Percentiles rank a stretch among this genome's conserved stretches.
phyloP scores from a whole-genome alignment of 139 green algal genomes.

The Ostreobium quekettii region DNA sequence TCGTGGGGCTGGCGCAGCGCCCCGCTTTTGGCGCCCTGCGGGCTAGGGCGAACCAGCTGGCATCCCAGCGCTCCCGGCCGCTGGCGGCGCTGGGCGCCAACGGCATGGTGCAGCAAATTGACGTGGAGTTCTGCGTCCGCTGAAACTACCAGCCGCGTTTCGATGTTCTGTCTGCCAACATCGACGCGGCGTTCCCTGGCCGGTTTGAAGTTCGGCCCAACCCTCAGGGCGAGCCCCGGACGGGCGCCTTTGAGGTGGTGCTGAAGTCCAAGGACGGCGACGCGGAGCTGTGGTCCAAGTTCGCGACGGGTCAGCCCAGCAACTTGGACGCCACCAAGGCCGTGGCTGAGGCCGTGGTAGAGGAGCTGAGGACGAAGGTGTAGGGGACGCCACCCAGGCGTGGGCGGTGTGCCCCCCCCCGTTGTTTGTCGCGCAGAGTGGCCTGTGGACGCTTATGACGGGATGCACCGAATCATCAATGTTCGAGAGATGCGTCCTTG shows the following conservation, averaged over 20 bases:
- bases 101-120: too few species aligned
- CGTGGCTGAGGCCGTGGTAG: slow-evolving; percentile 4
- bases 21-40: too few species aligned
- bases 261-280: slow-evolving; percentile 3
- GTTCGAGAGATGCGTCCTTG: too few species aligned
- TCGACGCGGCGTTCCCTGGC: slow-evolving; percentile 8
- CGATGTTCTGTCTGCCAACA: background rate
- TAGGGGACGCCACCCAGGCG: too few species aligned
- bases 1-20: too few species aligned
- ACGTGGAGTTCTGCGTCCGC: slow-evolving; percentile 18
- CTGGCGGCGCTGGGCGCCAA: too few species aligned
- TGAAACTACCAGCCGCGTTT: slow-evolving; percentile 21
- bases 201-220: background rate
- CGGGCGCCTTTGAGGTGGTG: slow-evolving; percentile 19
- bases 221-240: slow-evolving; percentile 9
- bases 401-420: too few species aligned
- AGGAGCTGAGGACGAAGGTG: slow-evolving; percentile 1
- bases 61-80: too few species aligned
- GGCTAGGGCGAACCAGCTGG: too few species aligned
- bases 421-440: too few species aligned
- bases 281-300: slow-evolving; percentile 12
- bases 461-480: too few species aligned
- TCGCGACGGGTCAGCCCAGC: slow-evolving; percentile 3
- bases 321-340: background rate
- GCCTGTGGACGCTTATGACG: too few species aligned